A percentile compares a stretch with the other conserved stretches of the same genome.
Evolutionary conservation across 306 rosid species (phyloP).

Genomic region (Vigna angularis): DNA sequence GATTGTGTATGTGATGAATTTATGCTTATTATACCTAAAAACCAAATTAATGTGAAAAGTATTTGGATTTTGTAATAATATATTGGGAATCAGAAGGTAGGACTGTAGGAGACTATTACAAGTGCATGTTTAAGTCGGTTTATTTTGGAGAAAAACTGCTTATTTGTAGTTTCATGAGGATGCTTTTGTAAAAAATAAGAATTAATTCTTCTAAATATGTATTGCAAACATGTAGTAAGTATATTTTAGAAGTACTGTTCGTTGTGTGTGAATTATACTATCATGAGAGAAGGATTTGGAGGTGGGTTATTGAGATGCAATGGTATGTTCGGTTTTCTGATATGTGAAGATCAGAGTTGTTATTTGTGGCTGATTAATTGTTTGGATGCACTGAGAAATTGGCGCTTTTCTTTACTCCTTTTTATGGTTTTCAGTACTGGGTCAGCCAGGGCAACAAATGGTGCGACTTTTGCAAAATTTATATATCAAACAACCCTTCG

Average conservation of each 20-base stretch:
- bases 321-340: neutral
- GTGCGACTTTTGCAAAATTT: slow-evolving; percentile 97
- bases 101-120: neutral
- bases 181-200: neutral
- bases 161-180: neutral
- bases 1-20: neutral
- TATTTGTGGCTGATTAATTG: neutral
- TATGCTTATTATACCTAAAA: slow-evolving; percentile 22
- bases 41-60: neutral
- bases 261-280: neutral
- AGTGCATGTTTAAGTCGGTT: neutral
- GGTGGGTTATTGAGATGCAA: slow-evolving; percentile 12
- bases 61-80: slow-evolving; percentile 3
- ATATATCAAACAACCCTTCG: slow-evolving; percentile 81
- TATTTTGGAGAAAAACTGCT: neutral
- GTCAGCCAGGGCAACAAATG: slow-evolving; percentile 99
- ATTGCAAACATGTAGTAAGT: neutral
- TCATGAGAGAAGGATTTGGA: slow-evolving; percentile 1
- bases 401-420: slow-evolving; percentile 1
- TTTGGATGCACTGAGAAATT: neutral
- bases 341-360: slow-evolving; percentile 5
- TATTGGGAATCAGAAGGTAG: neutral
- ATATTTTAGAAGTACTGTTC: neutral
- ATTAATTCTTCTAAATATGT: neutral
- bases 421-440: slow-evolving; percentile 74